phyloP scores from a whole-genome alignment of 225 moss, liverwort and hornwort genomes.

The Marchantia polymorpha region DNA sequence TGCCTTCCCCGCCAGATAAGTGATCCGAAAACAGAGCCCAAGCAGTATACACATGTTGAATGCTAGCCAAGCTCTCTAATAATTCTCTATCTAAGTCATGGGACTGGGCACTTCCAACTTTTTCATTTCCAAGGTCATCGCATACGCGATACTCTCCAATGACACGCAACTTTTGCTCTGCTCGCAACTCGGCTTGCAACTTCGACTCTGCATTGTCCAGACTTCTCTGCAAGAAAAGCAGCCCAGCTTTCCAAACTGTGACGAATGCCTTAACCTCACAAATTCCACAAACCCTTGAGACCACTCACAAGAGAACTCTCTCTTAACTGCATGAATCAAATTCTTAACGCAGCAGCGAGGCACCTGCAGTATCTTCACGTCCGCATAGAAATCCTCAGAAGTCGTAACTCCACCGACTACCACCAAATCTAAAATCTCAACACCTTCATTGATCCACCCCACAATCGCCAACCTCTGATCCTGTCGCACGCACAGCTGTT shows the following conservation, averaged over 20 bases:
- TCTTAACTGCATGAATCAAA: too few species aligned
- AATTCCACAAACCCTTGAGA: background rate
- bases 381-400: conserved; percentile 5
- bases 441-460: conserved; percentile 21
- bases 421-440: conserved; percentile 10
- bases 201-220: conserved; percentile 34
- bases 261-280: background rate
- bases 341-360: background rate
- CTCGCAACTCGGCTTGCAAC: conserved; percentile 23
- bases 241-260: background rate
- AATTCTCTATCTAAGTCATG: background rate
- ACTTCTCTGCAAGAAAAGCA: conserved; percentile 18
- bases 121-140: background rate
- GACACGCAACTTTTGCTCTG: conserved; percentile 29
- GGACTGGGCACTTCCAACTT: background rate
- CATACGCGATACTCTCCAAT: conserved; percentile 17
- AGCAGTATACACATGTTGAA: background rate
- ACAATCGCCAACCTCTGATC: background rate
- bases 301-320: background rate
- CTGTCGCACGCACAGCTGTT: conserved; percentile 4
- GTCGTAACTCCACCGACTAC: conserved; percentile 5
- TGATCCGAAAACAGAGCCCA: conserved; percentile 35
- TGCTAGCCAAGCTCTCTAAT: background rate
- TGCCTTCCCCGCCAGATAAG: conserved; percentile 3
- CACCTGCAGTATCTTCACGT: conserved; percentile 18